Evolutionary conservation across 768 basidiomycete species (phyloP).

Genomic region (Naematelia encephala): DNA sequence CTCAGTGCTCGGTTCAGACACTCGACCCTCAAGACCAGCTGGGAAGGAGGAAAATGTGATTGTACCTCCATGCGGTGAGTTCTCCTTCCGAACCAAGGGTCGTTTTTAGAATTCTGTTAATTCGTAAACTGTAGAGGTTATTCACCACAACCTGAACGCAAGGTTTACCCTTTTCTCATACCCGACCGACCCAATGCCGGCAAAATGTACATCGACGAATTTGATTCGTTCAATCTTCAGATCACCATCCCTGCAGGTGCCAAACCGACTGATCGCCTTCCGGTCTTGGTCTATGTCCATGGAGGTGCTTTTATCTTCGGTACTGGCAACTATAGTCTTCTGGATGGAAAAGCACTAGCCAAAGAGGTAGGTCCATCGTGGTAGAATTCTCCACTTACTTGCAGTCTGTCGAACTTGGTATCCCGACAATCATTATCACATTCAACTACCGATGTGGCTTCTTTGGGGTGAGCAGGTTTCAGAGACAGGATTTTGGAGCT

Average conservation of each 20-base stretch:
- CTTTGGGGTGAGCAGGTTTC: background rate
- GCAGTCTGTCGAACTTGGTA: conserved; percentile 10
- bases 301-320: conserved; percentile 21
- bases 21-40: conserved; percentile 3
- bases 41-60: background rate
- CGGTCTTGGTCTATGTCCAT: conserved; percentile 22
- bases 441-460: conserved; percentile 8
- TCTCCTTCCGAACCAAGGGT: no score
- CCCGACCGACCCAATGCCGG: conserved; percentile 11
- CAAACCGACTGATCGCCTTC: conserved; percentile 1
- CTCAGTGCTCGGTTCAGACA: background rate
- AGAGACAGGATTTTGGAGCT: background rate
- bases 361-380: background rate
- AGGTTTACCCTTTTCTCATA: conserved; percentile 17
- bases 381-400: background rate
- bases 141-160: conserved; percentile 8
- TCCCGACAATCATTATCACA: conserved; percentile 19
- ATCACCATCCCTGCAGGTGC: conserved; percentile 11
- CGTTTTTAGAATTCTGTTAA: no score
- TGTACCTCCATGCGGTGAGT: no score
- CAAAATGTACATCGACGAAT: conserved; percentile 11
- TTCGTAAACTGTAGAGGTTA: conserved; percentile 1
- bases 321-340: conserved; percentile 11
- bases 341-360: conserved; percentile 9
- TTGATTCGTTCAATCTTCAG: conserved; percentile 13